These are phyloP conservation scores for Fusarium chlamydosporum DNA, from an alignment of 2,329 filamentous ascomycete genomes.

Conservation along the genomic window DNA sequence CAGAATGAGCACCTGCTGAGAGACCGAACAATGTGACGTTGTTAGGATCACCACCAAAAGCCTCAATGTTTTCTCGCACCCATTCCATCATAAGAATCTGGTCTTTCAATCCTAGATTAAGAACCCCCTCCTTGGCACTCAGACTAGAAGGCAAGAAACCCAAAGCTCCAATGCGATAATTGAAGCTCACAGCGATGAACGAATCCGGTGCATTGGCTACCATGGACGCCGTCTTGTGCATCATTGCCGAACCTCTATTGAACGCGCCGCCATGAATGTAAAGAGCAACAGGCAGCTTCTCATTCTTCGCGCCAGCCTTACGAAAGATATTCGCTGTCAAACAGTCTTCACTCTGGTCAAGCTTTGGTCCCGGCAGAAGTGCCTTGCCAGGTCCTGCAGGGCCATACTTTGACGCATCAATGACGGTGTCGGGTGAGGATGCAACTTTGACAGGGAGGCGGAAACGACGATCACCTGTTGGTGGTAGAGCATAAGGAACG, in stretches of 20 bases:
- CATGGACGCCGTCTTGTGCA: constrained; percentile 74
- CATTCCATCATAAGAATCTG: constrained; percentile 66
- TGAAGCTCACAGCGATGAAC: constrained; percentile 65
- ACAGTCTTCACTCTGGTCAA: constrained; percentile 65
- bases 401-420: constrained; percentile 58
- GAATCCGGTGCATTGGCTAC: constrained; percentile 66
- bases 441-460: constrained; percentile 53
- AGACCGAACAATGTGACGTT: constrained; percentile 57
- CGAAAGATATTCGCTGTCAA: constrained; percentile 68
- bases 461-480: constrained; percentile 63
- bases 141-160: constrained; percentile 72
- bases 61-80: constrained; percentile 67
- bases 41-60: constrained; percentile 66
- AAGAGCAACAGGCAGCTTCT: constrained; percentile 61
- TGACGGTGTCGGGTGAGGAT: constrained; percentile 46
- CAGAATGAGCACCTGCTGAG: constrained; percentile 67
- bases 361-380: constrained; percentile 39
- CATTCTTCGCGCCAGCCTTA: constrained; percentile 50
- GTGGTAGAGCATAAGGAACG: constrained; percentile 64
- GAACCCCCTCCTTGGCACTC: constrained; percentile 63
- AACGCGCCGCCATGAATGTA: constrained; percentile 68
- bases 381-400: constrained; percentile 48
- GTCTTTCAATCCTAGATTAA: constrained; percentile 69
- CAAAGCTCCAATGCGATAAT: constrained; percentile 69
- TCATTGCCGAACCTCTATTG: constrained; percentile 63